Evolutionary conservation across 176 grass and related monocot species (phyloP), one percentile per base, ranked within the genome.

Genomic region (Phoenix roebelenii): DNA sequence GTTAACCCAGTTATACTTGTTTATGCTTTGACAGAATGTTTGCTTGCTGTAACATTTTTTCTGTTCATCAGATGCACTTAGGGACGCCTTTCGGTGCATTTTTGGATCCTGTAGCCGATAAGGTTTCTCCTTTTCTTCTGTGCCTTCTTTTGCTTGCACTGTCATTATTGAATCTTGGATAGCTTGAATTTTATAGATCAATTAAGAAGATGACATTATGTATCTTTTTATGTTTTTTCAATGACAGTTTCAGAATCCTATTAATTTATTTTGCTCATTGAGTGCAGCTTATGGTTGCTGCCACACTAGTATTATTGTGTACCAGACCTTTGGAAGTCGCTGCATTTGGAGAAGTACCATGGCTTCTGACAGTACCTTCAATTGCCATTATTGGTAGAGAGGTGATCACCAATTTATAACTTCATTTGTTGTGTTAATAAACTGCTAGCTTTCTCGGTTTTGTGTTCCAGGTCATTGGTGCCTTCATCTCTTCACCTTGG

Each of bases 301-400:
- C 94, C 4, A 93, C 94, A 66, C 66, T 98, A 64, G 84, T 98
- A 64, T 67, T 98, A 54, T 50, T 98, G 61, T 98, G 94, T 65
- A 86, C 84, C 25, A 86, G 66, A 74, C 94, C 84, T 55, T 89
- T 93, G 82, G 88, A 98, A 81, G 51, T 68, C 58, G 67, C 85
- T 39, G 5, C 76, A 49, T 83, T 89, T 59, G 76, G 39, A 44
- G 49, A 83, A 66, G 78, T 79, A 22, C 85, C 79, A 25, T 98
- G 94, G 94, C 81, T 98, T 78, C 55, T 98, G 54, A 82, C 94
- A 54, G 77, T 98, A 59, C 94, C 94, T 74, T 80, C 94, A 23
- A 98, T 98, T 83, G 94, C 82, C 52, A 98, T 98, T 51, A 98
- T 98, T 79, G 94, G 94, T 18, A 89, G 94, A 93, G 94, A 98